phyloP scores from a whole-genome alignment of 2,329 filamentous ascomycete species.

The Claviceps quebecensis region DNA sequence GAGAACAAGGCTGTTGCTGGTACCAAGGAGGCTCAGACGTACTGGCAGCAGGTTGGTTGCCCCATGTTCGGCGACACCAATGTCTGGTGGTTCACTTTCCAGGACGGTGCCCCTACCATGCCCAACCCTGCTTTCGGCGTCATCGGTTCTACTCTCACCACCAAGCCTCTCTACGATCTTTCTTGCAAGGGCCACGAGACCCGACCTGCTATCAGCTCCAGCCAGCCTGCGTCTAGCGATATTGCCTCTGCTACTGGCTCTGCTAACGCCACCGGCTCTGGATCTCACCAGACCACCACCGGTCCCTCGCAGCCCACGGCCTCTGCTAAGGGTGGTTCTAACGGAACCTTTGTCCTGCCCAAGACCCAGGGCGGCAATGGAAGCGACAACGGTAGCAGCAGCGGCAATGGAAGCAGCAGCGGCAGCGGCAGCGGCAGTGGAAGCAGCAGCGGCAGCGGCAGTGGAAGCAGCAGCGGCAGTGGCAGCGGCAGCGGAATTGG shows the following conservation, averaged over 20 bases:
- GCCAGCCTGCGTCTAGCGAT: neutral
- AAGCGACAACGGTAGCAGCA: too few relatives aligned
- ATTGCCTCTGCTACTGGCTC: constrained; percentile 2
- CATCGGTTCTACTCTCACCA: constrained; percentile 38
- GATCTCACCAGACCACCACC: neutral
- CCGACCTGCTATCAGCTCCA: neutral
- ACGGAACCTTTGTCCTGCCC: too few relatives aligned
- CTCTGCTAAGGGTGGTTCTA: too few relatives aligned
- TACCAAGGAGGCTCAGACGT: constrained; percentile 56
- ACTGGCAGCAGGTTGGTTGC: constrained; percentile 70
- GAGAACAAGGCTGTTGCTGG: constrained; percentile 50
- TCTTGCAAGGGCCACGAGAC: constrained; percentile 31
- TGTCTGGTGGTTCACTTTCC: constrained; percentile 66
- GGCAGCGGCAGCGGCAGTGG: too few relatives aligned
- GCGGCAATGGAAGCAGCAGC: too few relatives aligned
- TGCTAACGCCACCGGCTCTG: neutral
- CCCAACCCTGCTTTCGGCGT: constrained; percentile 60
- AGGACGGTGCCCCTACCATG: constrained; percentile 45
- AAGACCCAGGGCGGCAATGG: too few relatives aligned
- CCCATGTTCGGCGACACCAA: constrained; percentile 48
- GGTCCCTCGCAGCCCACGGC: too few relatives aligned
- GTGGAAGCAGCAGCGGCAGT: accelerated
- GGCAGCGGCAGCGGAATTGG: too few relatives aligned
- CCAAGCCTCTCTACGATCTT: constrained; percentile 48
- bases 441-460: too few relatives aligned